Percentiles rank a stretch among this genome's conserved stretches.
Conservation (phyloP, 495 filamentous ascomycete species). For the Daldinia grandis region DNA sequence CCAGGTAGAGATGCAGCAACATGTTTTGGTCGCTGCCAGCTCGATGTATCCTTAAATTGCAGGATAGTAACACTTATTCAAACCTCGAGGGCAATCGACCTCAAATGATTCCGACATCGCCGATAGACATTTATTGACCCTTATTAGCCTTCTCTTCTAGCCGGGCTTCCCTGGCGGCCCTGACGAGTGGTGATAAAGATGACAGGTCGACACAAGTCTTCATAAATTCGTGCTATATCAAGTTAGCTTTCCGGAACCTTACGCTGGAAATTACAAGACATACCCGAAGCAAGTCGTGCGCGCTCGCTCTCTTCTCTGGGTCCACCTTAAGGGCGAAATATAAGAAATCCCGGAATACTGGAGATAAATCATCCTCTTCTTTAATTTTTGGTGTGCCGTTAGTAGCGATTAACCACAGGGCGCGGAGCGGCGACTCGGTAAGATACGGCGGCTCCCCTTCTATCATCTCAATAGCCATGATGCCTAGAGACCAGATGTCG, state of each 20-base stretch:
- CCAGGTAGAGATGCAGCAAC: constrained; percentile 23
- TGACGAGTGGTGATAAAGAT: constrained; percentile 78
- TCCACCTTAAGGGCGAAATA: constrained; percentile 92
- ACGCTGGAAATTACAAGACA: constrained; percentile 35
- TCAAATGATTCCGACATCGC: constrained; percentile 21
- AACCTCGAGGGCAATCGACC: constrained; percentile 6
- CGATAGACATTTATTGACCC: constrained; percentile 48
- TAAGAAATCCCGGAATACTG: constrained; percentile 88
- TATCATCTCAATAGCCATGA: constrained; percentile 99
- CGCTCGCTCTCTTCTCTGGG: constrained; percentile 93
- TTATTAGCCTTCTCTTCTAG: constrained; percentile 84
- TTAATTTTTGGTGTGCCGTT: constrained; percentile 96
- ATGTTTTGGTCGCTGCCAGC: constrained; percentile 9
- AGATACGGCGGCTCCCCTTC: constrained; percentile 98
- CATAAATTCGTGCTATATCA: constrained; percentile 89
- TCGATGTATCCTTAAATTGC: constrained; percentile 15
- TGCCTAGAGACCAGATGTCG: constrained; percentile 97
- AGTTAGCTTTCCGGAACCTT: constrained; percentile 44
- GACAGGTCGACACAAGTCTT: constrained; percentile 73
- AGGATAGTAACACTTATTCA: constrained; percentile 21
- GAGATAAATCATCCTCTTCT: constrained; percentile 82
- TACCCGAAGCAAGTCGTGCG: constrained; percentile 91
- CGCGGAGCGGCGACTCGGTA: constrained; percentile 91
- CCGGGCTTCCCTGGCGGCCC: constrained; percentile 81
- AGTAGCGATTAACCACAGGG: constrained; percentile 94